Conservation (phyloP, 1,284 basidiomycete species). For the Caloboletus inedulis region DNA sequence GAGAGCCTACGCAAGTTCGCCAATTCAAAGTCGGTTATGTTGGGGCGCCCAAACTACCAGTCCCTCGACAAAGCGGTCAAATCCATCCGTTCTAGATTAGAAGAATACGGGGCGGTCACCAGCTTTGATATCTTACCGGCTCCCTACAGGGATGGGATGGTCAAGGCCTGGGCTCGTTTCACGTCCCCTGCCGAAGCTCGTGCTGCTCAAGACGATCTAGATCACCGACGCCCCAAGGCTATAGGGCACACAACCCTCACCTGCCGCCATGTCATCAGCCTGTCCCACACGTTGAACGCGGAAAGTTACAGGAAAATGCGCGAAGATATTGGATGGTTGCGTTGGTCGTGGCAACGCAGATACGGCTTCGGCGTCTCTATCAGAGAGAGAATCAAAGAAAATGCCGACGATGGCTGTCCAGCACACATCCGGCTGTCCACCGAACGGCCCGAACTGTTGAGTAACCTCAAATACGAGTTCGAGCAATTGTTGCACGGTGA, state of each 20-base stretch:
- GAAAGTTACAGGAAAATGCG: conserved; percentile 37
- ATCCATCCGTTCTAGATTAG: conserved; percentile 41
- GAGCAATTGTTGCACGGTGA: conserved; percentile 62
- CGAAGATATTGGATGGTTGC: conserved; percentile 39
- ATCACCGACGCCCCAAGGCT: conserved; percentile 42
- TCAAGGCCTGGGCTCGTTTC: conserved; percentile 55
- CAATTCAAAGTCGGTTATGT: conserved; percentile 46
- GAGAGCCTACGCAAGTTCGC: conserved; percentile 46
- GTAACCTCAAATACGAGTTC: conserved; percentile 52
- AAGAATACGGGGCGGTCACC: conserved; percentile 39
- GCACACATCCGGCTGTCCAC: conserved; percentile 45
- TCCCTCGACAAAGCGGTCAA: conserved; percentile 38
- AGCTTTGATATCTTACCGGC: conserved; percentile 47
- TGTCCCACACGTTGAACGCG: conserved; percentile 42
- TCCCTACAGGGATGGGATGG: conserved; percentile 48
- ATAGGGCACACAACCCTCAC: conserved; percentile 42
- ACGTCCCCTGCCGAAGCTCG: conserved; percentile 46
- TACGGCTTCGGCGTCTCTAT: conserved; percentile 29
- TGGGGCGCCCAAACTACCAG: conserved; percentile 49
- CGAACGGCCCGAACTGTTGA: conserved; percentile 45
- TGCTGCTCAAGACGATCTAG: conserved; percentile 43
- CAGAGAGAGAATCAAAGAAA: conserved; percentile 21
- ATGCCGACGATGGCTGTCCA: conserved; percentile 21
- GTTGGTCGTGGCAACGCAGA: conserved; percentile 28
- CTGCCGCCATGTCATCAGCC: conserved; percentile 48